Base-by-base conservation (phyloP, 2,329 filamentous ascomycete species). In the Pseudogymnoascus sp. region DNA sequence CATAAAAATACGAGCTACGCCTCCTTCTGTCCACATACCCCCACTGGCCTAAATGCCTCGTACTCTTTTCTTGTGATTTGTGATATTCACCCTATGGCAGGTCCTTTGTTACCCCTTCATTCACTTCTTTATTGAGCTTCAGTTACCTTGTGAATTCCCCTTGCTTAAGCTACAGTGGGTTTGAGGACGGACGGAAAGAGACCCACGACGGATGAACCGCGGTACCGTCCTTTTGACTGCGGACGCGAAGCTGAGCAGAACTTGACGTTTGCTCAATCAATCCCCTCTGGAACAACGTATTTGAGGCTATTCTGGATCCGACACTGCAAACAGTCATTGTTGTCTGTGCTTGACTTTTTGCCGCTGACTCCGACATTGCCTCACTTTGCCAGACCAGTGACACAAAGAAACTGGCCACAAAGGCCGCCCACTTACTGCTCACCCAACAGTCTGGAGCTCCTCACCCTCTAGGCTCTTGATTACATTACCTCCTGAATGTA, bases 1-100 rank as follows among this genome's bases (percentile, higher is more conserved):
- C 48, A 55, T 55, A 33, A 55, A 55, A 55, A 55, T 55, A 55
- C 48, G 48, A 55, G 48, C 48, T 55, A 33, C 48, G n/a, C 48
- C 48, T 55, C 48, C 48, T n/a, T 27, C 25, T 55, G n/a, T 35
- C 29, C 48, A 55, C 48, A 55, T 55, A 55, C 15, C 12, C 35
- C 48, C 21, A 21, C 21, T 21, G 48, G 3, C 29, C 48, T 55
- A 55, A 55, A 55, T 55, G 29, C 48, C 48, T 55, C 48, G 29
- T 33, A 15, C 48, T 55, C 15, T 55, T 12, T 55, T 55, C 29
- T 8, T 33, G 48, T 55, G 48, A 55, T 7, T 7, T 5, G 29
- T 55, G 48, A 55, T 55, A 55, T 55, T 35, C 48, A 29, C 48
- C 10, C 48, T 15, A 33, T 55, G 48, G 48, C 48, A 55, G 48